A percentile compares a stretch with the other conserved stretches of the same genome.
These are phyloP conservation scores for Solanum peruvianum DNA, from an alignment of 257 asterid genomes.

Conservation along the genomic window DNA sequence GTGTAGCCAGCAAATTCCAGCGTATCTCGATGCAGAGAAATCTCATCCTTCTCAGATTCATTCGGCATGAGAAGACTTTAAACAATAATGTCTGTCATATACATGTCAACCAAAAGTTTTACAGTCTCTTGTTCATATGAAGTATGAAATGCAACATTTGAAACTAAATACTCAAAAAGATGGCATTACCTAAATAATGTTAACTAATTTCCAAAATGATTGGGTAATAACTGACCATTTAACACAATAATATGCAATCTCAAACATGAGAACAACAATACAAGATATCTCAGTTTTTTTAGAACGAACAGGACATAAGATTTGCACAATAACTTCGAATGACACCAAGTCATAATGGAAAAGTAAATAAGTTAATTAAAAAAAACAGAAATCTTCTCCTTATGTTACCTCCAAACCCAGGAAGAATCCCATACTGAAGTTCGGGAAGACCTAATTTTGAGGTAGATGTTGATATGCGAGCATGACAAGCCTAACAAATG, in stretches of 20 bases:
- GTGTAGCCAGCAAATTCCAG: neutral
- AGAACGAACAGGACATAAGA: neutral
- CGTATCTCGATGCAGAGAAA: neutral
- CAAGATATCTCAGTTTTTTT: neutral
- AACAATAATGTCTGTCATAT: neutral
- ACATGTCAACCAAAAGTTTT: neutral
- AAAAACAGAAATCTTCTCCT: neutral
- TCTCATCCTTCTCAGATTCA: neutral
- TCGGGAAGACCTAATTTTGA: constrained; percentile 94
- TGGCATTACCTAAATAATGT: neutral
- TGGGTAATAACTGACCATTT: neutral
- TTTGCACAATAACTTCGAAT: neutral
- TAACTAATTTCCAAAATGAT: neutral
- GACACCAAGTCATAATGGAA: neutral
- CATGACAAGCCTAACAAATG: constrained; percentile 80
- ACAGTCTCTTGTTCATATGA: neutral
- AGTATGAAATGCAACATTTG: neutral
- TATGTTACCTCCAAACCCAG: constrained; percentile 89
- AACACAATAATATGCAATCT: neutral
- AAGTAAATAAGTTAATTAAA: neutral
- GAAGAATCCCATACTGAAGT: constrained; percentile 88
- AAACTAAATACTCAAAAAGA: neutral
- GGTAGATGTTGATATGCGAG: constrained; percentile 77
- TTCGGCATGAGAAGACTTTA: neutral
- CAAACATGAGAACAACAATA: neutral